Evolutionary conservation across 805 yeast genomes (phyloP).

Genomic region (Barnettozyma sp.): DNA sequence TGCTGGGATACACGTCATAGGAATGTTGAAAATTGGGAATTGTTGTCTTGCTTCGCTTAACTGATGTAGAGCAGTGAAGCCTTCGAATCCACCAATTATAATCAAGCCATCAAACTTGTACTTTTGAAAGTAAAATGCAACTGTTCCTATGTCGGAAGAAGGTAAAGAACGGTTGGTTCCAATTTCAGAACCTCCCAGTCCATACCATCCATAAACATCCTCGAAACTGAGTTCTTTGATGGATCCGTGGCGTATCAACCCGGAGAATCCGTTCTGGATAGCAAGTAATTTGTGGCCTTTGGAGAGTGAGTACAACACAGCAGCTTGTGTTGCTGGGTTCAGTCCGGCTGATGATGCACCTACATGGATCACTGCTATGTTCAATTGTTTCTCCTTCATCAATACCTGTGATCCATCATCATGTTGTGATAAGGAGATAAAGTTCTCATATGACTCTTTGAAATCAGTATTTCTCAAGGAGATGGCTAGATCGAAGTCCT

Average conservation of each 20-base stretch:
- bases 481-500: slow-evolving; percentile 85
- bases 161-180: slow-evolving; percentile 94
- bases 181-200: slow-evolving; percentile 89
- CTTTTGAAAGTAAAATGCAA: slow-evolving; percentile 90
- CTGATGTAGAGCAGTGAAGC: slow-evolving; percentile 79
- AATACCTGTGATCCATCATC: slow-evolving; percentile 55
- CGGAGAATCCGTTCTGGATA: slow-evolving; percentile 88
- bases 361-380: slow-evolving; percentile 80
- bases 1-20: slow-evolving; percentile 90
- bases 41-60: slow-evolving; percentile 65
- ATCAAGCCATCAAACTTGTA: slow-evolving; percentile 82
- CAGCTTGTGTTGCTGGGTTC: slow-evolving; percentile 89
- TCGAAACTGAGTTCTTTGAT: slow-evolving; percentile 72
- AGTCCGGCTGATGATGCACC: slow-evolving; percentile 98
- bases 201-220: slow-evolving; percentile 83
- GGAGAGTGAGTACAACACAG: slow-evolving; percentile 80
- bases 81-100: slow-evolving; percentile 95
- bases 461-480: slow-evolving; percentile 82
- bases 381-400: slow-evolving; percentile 56
- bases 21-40: slow-evolving; percentile 91
- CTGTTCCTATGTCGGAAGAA: slow-evolving; percentile 71
- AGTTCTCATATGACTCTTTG: slow-evolving; percentile 70
- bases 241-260: slow-evolving; percentile 84
- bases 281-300: slow-evolving; percentile 89
- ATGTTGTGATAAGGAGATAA: slow-evolving; percentile 58